Evolutionary conservation across 345 rosid genomes (phyloP).

Genomic region (Arabidopsis thaliana): TAIR10.1 NC_003075.7:14993001-14993500

Average conservation of each 20-base stretch:
- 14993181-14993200: conserved; percentile 57
- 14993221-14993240: background rate
- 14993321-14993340: conserved; percentile 44
- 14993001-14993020: conserved; percentile 50
- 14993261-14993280: conserved; percentile 36
- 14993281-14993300: conserved; percentile 21
- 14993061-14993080: background rate
- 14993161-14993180: conserved; percentile 48
- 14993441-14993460: conserved; percentile 88
- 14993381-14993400: conserved; percentile 91
- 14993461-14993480: conserved; percentile 69
- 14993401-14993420: conserved; percentile 88
- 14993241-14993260: conserved; percentile 37
- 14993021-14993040: conserved; percentile 20
- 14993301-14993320: conserved; percentile 32
- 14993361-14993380: conserved; percentile 57
- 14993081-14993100: background rate
- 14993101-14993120: conserved; percentile 35
- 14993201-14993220: conserved; percentile 40
- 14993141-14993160: conserved; percentile 51
- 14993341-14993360: conserved; percentile 89
- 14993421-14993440: conserved; percentile 93
- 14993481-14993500: conserved; percentile 43
- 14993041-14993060: background rate
- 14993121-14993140: conserved; percentile 40